phyloP scores from a whole-genome alignment of 208 protist species.

The Leishmania lainsoni region DNA sequence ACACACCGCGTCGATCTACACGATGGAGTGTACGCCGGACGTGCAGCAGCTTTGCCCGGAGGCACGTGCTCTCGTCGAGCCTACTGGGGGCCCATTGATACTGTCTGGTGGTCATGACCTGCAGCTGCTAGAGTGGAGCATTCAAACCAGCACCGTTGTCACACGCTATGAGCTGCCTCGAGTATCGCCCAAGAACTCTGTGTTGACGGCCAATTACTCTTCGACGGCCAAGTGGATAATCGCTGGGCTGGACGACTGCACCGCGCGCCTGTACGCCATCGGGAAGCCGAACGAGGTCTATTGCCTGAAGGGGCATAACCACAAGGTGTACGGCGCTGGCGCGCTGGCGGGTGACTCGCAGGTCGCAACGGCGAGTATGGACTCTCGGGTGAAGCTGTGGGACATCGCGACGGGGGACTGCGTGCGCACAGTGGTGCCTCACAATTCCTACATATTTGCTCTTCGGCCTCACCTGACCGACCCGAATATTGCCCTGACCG shows the following conservation, averaged over 20 bases:
- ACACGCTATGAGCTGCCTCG: conserved; percentile 28
- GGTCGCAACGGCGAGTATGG: conserved; percentile 63
- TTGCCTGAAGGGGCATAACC: conserved; percentile 44
- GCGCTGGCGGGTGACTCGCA: conserved; percentile 38
- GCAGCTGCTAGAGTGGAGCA: conserved; percentile 38
- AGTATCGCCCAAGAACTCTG: conserved; percentile 20
- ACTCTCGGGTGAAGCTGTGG: conserved; percentile 55
- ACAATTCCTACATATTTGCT: conserved; percentile 64
- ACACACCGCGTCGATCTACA: conserved; percentile 48
- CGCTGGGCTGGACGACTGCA: conserved; percentile 39
- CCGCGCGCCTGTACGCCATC: conserved; percentile 32
- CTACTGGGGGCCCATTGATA: conserved; percentile 16
- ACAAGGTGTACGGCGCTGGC: conserved; percentile 63
- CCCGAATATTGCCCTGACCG: conserved; percentile 52
- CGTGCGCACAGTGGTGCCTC: conserved; percentile 32
- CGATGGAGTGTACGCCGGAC: conserved; percentile 33
- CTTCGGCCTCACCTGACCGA: conserved; percentile 35
- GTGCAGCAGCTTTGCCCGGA: conserved; percentile 22
- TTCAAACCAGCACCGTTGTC: conserved; percentile 16
- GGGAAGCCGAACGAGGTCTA: conserved; percentile 29
- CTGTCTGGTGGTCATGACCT: conserved; percentile 37
- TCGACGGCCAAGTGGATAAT: conserved; percentile 25
- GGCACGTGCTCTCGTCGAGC: conserved; percentile 15
- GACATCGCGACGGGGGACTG: conserved; percentile 43
- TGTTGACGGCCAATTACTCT: conserved; percentile 32